phyloP scores from a whole-genome alignment of 2,329 filamentous ascomycete species.

The Penicillium sp. region DNA sequence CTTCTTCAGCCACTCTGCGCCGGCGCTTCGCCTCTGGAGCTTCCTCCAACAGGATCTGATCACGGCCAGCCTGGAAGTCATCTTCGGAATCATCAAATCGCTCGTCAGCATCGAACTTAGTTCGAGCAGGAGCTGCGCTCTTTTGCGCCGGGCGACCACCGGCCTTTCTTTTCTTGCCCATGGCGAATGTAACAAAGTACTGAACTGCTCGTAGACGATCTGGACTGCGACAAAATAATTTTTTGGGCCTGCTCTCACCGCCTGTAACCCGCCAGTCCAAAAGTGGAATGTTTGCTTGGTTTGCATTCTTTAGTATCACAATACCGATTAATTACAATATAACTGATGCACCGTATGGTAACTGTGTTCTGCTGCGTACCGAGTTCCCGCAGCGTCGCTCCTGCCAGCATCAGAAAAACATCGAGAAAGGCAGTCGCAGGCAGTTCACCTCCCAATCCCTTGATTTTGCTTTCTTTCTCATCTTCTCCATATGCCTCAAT shows the following conservation, averaged over 20 bases:
- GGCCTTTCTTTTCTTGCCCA: constrained; percentile 67
- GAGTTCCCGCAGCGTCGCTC: constrained; percentile 3
- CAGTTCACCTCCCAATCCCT: no score
- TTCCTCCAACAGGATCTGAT: constrained; percentile 83
- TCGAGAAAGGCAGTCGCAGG: constrained; percentile 3
- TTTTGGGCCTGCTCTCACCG: constrained; percentile 35
- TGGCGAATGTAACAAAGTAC: constrained; percentile 27
- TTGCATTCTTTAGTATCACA: constrained; percentile 18
- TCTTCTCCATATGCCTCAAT: constrained; percentile 23
- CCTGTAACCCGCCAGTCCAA: constrained; percentile 21
- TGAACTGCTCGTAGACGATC: constrained; percentile 9
- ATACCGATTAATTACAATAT: constrained; percentile 14
- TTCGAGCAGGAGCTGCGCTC: constrained; percentile 30
- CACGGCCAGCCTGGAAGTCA: constrained; percentile 82
- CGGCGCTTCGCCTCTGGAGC: constrained; percentile 73
- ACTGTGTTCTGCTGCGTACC: constrained; percentile 2
- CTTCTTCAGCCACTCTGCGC: constrained; percentile 67
- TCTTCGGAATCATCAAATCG: constrained; percentile 93
- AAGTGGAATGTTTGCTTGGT: constrained; percentile 21
- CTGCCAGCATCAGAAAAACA: constrained; percentile 7
- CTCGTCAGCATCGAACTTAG: constrained; percentile 51
- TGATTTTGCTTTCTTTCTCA: constrained; percentile 10
- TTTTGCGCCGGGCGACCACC: constrained; percentile 47
- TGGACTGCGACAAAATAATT: constrained; percentile 34
- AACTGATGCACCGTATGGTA: constrained; percentile 2